Conservation (phyloP, 208 protist genomes). For the Crithidia expoeki region DNA sequence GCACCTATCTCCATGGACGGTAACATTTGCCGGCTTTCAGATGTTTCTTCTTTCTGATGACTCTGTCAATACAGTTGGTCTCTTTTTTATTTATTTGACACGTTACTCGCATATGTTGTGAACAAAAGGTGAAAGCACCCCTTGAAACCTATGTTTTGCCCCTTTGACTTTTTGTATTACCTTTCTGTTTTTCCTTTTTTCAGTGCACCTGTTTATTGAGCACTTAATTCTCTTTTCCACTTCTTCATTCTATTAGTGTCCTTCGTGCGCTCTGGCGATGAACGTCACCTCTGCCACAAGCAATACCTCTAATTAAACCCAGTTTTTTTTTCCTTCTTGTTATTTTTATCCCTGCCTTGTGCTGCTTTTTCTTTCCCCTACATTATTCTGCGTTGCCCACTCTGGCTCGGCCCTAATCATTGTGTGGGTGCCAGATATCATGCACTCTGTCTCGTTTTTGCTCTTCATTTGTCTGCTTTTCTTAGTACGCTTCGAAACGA, state of each 20-base stretch:
- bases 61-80: neutral
- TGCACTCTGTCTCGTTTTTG: neutral
- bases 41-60: neutral
- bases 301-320: neutral
- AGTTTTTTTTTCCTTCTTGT: neutral
- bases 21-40: neutral
- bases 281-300: constrained; percentile 7
- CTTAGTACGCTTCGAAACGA: too few species aligned
- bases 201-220: neutral
- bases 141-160: neutral
- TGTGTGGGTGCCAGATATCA: too few species aligned
- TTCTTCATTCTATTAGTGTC: neutral
- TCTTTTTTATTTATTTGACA: neutral
- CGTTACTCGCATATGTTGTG: neutral
- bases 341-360: neutral
- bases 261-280: neutral
- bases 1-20: neutral
- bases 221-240: constrained; percentile 1
- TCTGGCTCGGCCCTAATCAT: too few species aligned
- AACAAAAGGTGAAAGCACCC: too few species aligned
- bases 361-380: constrained; percentile 25
- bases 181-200: neutral
- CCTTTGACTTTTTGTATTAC: neutral
- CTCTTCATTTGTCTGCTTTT: constrained; percentile 1
- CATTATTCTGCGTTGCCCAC: neutral